phyloP scores from a whole-genome alignment of 345 rosid genomes.

The Fremontodendron californicum region DNA sequence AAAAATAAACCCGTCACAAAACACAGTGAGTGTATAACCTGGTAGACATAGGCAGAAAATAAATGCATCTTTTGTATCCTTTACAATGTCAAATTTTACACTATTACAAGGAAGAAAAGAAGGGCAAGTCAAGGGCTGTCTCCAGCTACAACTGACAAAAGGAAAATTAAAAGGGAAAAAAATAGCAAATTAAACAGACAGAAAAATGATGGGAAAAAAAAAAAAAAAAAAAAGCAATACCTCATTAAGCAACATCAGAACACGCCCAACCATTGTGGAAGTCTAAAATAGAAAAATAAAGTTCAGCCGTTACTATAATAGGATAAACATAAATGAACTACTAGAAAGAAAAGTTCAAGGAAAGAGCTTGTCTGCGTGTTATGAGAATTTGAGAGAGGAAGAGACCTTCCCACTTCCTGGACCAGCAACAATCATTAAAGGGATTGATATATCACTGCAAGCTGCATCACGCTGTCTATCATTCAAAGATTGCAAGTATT shows the following conservation, averaged over 20 bases:
- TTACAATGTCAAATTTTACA: not conserved
- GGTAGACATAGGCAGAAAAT: not conserved
- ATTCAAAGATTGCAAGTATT: constrained; percentile 65
- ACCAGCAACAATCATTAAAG: constrained; percentile 94
- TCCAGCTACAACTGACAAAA: not conserved
- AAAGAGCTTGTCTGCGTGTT: not conserved
- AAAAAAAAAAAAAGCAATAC: constrained; percentile 33
- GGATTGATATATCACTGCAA: constrained; percentile 57
- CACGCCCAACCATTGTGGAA: constrained; percentile 96
- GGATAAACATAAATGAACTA: constrained; percentile 2
- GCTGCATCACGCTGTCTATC: constrained; percentile 90
- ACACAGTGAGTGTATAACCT: constrained; percentile 7
- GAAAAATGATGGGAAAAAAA: not conserved
- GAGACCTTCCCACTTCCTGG: constrained; percentile 97
- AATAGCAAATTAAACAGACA: not conserved
- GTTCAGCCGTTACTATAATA: constrained; percentile 12
- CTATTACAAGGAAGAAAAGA: not conserved
- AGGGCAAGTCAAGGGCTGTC: not conserved
- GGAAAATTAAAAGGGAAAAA: not conserved
- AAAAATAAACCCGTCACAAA: not conserved
- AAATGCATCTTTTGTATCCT: not conserved
- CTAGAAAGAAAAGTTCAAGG: not conserved
- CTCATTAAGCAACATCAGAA: constrained; percentile 66
- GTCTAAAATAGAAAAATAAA: constrained; percentile 48
- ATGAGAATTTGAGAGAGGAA: not conserved